These are phyloP conservation scores for Anacardium occidentale DNA, from an alignment of 345 rosid species.

Conservation along the genomic window DNA sequence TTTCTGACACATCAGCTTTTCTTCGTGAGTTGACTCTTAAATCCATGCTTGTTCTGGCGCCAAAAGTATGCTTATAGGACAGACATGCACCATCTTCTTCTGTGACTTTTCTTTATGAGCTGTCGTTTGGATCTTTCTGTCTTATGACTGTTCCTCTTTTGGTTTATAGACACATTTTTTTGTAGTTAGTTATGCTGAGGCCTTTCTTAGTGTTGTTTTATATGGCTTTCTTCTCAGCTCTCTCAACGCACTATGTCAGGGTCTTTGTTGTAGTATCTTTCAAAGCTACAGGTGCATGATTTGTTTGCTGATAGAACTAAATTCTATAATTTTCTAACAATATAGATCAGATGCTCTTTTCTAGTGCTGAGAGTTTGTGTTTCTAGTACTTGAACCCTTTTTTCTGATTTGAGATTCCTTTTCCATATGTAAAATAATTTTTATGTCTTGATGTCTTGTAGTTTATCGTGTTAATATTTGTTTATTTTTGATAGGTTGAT, in stretches of 20 bases:
- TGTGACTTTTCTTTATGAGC: neutral
- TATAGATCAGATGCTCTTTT: slow-evolving; percentile 1
- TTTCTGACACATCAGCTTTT: slow-evolving; percentile 86
- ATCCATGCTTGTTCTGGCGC: slow-evolving; percentile 94
- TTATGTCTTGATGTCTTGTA: slow-evolving; percentile 6
- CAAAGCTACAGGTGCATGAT: slow-evolving; percentile 80
- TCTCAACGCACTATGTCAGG: slow-evolving; percentile 93
- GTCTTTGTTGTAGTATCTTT: slow-evolving; percentile 85
- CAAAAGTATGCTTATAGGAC: slow-evolving; percentile 54
- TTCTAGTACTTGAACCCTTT: neutral
- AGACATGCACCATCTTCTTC: neutral
- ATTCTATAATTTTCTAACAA: neutral
- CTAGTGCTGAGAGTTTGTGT: slow-evolving; percentile 10
- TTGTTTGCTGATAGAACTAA: slow-evolving; percentile 7
- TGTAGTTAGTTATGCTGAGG: neutral
- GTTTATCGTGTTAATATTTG: slow-evolving; percentile 20
- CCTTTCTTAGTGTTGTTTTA: slow-evolving; percentile 25
- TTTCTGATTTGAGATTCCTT: slow-evolving; percentile 6
- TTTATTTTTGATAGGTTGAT: slow-evolving; percentile 68
- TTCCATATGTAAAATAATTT: neutral
- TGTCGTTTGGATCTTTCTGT: neutral
- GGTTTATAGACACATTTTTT: neutral
- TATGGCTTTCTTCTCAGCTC: slow-evolving; percentile 59
- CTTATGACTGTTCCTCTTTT: neutral
- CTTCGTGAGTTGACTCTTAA: slow-evolving; percentile 97